phyloP scores from a whole-genome alignment of 2,329 filamentous ascomycete genomes.

The Neoscytalidium dimidiatum region DNA sequence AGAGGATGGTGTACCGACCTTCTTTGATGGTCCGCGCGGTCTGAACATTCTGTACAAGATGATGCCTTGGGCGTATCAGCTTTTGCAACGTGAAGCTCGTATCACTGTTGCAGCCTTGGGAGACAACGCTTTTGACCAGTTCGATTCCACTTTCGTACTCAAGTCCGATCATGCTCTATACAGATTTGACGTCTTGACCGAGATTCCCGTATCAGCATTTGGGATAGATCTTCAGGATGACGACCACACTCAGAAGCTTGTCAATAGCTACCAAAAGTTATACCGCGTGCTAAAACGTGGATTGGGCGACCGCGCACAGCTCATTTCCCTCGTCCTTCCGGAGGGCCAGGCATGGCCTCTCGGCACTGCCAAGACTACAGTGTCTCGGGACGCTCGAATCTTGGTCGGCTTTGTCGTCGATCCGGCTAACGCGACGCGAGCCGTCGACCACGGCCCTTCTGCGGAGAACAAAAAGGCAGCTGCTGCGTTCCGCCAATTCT shows the following conservation, averaged over 20 bases:
- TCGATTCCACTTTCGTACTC: conserved; percentile 79
- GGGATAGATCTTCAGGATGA: conserved; percentile 28
- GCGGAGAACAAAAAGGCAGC: conserved; percentile 85
- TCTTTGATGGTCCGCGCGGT: conserved; percentile 74
- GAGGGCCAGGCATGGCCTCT: conserved; percentile 38
- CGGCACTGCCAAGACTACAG: conserved; percentile 27
- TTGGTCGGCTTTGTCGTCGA: conserved; percentile 72
- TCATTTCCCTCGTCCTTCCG: conserved; percentile 53
- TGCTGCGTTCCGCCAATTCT: conserved; percentile 82
- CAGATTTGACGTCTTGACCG: conserved; percentile 57
- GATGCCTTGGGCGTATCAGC: conserved; percentile 76
- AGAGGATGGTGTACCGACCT: conserved; percentile 60
- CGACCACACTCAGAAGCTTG: conserved; percentile 29
- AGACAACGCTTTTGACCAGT: conserved; percentile 74
- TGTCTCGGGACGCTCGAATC: conserved; percentile 44
- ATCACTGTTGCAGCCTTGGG: conserved; percentile 74
- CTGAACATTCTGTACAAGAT: conserved; percentile 91
- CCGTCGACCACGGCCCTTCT: conserved; percentile 84
- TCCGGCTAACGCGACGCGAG: conserved; percentile 68
- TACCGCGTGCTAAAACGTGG: conserved; percentile 69
- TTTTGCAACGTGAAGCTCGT: conserved; percentile 73
- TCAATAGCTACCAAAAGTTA: conserved; percentile 56
- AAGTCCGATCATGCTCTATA: conserved; percentile 54
- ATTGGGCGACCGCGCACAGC: conserved; percentile 71
- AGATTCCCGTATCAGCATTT: conserved; percentile 39